Base-by-base conservation (phyloP, 2,329 filamentous ascomycete genomes). In the Paradendryphiella salina region DNA sequence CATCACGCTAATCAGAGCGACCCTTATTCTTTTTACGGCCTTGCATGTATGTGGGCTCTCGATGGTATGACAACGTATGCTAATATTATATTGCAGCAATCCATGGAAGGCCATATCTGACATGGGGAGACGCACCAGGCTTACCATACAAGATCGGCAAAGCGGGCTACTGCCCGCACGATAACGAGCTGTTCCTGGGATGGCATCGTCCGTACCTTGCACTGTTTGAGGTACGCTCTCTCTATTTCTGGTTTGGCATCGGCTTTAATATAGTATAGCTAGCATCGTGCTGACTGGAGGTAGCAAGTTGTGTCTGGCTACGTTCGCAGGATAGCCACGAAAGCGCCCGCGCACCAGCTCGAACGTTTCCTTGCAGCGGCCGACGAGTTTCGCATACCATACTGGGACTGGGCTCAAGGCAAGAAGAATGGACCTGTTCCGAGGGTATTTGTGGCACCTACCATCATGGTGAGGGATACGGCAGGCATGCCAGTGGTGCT, bases 131-230 rank as follows among this genome's bases (percentile, higher is more conserved):
- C 26, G 69, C 63, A 5, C 54, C 61, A 26, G 67, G 68, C 5
- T 33, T 62, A 0, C 36, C 77, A 76, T 49, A 73, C 7, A 67
- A 66, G 39, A 53, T 63, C 2, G 61, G 58, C 1, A 56, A 34
- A 6, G 41, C 54, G 1, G 88, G 89, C 18, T 95, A 92, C 66
- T 96, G 90, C 68, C 83, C 84, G 4, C 91, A 96, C 70, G 82
- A 79, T 20, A 90, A 89, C 3, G 83, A 87, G 28, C 75, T 95
- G 11, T 94, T 96, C 68, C 81, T 88, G n/a, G 82, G 84, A 23
- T 96, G 90, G 90, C 90, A 96, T 76, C 82, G 90, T 17, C 88
- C 90, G 0, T 95, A 94, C 70, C 75, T 95, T 32, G 77, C 82
- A 1, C 73, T 87, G 1, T 85, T 78, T 55, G 79, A 88, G 74